phyloP scores from a whole-genome alignment of 1,284 basidiomycete genomes.

The Boletus calvinii region DNA sequence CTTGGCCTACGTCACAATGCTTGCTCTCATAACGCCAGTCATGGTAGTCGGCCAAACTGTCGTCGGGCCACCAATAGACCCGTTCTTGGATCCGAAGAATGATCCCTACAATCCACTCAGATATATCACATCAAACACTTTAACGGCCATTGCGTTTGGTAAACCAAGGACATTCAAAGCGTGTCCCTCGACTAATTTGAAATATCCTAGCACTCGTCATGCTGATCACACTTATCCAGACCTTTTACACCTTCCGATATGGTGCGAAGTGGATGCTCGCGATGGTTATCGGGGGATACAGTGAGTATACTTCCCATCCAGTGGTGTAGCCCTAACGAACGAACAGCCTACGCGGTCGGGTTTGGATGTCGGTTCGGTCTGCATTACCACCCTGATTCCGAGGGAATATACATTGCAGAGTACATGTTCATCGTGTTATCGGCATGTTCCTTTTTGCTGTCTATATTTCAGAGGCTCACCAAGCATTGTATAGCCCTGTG shows the following conservation, averaged over 20 bases:
- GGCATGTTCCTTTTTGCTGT: slow-evolving; percentile 31
- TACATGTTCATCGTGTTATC: slow-evolving; percentile 67
- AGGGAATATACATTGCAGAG: slow-evolving; percentile 57
- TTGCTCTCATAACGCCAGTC: background rate
- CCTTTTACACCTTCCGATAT: slow-evolving; percentile 46
- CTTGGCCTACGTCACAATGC: background rate
- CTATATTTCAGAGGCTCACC: background rate
- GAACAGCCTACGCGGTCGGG: slow-evolving; percentile 51
- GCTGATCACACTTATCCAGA: slow-evolving; percentile 50
- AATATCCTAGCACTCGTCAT: slow-evolving; percentile 37
- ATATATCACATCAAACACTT: slow-evolving; percentile 59
- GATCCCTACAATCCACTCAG: slow-evolving; percentile 57
- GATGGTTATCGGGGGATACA: slow-evolving; percentile 65
- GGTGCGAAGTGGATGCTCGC: slow-evolving; percentile 62
- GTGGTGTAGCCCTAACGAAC: slow-evolving; percentile 17
- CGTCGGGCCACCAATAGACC: slow-evolving; percentile 30
- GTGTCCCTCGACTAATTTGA: background rate
- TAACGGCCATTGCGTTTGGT: slow-evolving; percentile 58
- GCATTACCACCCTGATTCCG: slow-evolving; percentile 33
- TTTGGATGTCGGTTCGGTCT: slow-evolving; percentile 42
- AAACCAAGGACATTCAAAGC: slow-evolving; percentile 7
- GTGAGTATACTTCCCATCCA: slow-evolving; percentile 31
- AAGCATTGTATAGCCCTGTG: slow-evolving; percentile 47
- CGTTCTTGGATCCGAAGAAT: slow-evolving; percentile 50
- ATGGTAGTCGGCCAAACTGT: slow-evolving; percentile 1